Base-by-base conservation (phyloP, 2,329 filamentous ascomycete species). In the Thelonectria rubi region DNA sequence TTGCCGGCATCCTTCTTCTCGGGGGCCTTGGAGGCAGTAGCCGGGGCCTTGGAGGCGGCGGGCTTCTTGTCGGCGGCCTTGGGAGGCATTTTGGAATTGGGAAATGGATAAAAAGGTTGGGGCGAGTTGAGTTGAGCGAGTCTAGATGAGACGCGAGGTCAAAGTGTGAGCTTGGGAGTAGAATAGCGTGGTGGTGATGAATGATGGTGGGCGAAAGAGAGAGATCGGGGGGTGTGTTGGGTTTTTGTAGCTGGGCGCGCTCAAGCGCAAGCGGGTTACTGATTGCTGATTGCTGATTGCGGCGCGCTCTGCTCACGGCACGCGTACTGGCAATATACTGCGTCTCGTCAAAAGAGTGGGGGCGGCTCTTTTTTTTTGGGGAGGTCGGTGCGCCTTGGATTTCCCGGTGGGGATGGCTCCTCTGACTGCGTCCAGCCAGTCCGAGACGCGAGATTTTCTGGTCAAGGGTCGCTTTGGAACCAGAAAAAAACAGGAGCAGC, bases 1-100 rank as follows among this genome's bases (percentile, higher is more conserved):
- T 99, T 99, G 86, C 94, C 95, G 70, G 94, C 95, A 84, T 98
- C 94, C 91, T 98, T 97, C 91, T 97, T 97, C 89, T 97, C 94
- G 60, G 85, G 85, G 67, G 84, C 85, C 84, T 88, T 88, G 74
- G 83, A 85, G 70, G 86, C 86, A 78, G 91, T 86, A 55, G 83
- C 92, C 63, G 94, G 93, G 74, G 94, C 94, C 93, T 98, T 98
- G 84, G 93, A 88, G 85, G 92, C 94, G 83, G 94, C 94, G 83
- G 94, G 94, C 88, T 97, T 97, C 93, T 98, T 98, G 85, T 96
- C 91, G 78, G 94, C 94, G 78, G 91, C 90, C 87, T 98, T 98
- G 79, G 95, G 94, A 85, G 95, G 88, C 95, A 98, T 98, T 91
- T 66, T 67, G 62, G 64, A 66, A 64, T 62, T 45, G 63, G 15